Conservation (phyloP, 2,329 filamentous ascomycete genomes). For the Scortechinia acanthostroma region DNA sequence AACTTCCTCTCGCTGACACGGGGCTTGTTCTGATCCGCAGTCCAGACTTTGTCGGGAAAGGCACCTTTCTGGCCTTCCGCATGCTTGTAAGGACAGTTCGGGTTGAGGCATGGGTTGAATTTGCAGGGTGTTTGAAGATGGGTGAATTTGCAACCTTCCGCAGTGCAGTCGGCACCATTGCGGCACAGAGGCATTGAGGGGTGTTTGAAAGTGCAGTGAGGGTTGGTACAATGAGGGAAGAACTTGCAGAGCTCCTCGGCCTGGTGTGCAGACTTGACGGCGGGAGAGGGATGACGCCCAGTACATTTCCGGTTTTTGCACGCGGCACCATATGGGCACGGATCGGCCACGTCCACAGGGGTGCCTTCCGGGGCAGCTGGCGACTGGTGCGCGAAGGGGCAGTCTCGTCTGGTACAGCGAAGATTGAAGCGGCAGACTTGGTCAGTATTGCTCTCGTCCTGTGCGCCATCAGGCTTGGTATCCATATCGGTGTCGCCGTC, state of each 20-base stretch:
- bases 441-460: not conserved
- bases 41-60: conserved; percentile 55
- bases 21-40: conserved; percentile 28
- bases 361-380: conserved; percentile 44
- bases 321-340: conserved; percentile 51
- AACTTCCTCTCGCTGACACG: conserved; percentile 58
- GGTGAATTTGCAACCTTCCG: conserved; percentile 53
- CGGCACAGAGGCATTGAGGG: conserved; percentile 53
- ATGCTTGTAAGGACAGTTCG: conserved; percentile 56
- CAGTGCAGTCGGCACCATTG: conserved; percentile 57
- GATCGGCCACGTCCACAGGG: conserved; percentile 9
- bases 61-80: conserved; percentile 51
- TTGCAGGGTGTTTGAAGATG: conserved; percentile 50
- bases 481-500: not conserved
- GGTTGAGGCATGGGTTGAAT: conserved; percentile 59
- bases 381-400: conserved; percentile 8
- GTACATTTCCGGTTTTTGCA: conserved; percentile 65
- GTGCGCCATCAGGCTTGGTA: not conserved
- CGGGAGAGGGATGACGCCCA: conserved; percentile 58
- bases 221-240: conserved; percentile 55
- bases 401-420: not conserved
- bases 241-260: conserved; percentile 53
- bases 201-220: conserved; percentile 56
- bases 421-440: not conserved
- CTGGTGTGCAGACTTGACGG: conserved; percentile 18